Base-by-base conservation (phyloP, 2,329 filamentous ascomycete species). In the Emergomyces africanus region DNA sequence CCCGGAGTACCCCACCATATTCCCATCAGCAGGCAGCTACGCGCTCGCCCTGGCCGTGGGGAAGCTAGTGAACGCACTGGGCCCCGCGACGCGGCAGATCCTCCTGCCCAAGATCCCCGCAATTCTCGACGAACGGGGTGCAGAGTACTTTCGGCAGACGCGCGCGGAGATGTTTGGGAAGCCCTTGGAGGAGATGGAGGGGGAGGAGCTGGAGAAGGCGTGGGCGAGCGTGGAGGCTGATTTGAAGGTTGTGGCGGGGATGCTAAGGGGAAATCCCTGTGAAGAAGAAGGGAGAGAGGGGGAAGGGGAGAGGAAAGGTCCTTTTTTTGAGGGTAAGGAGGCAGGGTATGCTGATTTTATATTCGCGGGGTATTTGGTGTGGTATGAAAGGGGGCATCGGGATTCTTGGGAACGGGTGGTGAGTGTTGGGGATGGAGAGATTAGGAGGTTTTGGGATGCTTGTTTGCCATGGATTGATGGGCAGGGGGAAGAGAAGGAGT, bases 111-210 rank as follows among this genome's bases (percentile, higher is more conserved):
- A 70, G 54, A 72, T 75, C 59, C 59, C 70, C 1, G 25, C 49
- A 37, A 70, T 73, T 59, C 65, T 76, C 6, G 70, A 70, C 20
- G 68, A 69, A 5, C 64, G 65, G 42, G 55, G 66, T 37, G 68
- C 68, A 60, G 70, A 66, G 60, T 74, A 71, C 61, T 75, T 75
- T 64, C 65, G 70, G 20, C 69, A 68, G 60, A 71, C 71, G 42
- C 67, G 72, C 25, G 72, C 74, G 59, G 65, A 64, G 5, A 49
- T 58, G 54, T 65, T 72, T 18, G 70, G 70, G 25, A 66, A 66
- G 54, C 61, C 54, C 15, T 65, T 74, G 18, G 70, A 74, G 54
- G 66, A 71, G 15, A 61, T 74, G 51, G 67, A 71, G 2, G 37
- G 61, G 18, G 53, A 51, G 8, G 61, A 57, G 50, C 37, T 62